Evolutionary conservation across 83 land plant genomes (phyloP).

Genomic region (Thuja plicata): DNA sequence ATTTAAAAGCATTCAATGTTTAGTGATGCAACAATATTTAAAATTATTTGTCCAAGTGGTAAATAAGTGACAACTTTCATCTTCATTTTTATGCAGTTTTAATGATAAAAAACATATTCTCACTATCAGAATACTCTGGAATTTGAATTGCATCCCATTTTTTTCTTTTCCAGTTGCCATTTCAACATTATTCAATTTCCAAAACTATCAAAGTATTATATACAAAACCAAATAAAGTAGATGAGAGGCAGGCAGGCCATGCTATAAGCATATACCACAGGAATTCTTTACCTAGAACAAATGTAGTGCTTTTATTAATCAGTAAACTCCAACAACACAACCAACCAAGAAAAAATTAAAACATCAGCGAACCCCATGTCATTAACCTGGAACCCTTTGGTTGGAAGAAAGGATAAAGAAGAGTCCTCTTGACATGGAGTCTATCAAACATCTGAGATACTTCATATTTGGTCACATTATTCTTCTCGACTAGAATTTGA

Average conservation of each 20-base stretch:
- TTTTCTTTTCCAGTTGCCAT: neutral
- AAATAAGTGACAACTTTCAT: no score
- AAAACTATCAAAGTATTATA: neutral
- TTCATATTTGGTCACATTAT: neutral
- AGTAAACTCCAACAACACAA: neutral
- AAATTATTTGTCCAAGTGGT: no score
- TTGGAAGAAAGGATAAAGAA: neutral
- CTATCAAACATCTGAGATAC: neutral
- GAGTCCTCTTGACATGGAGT: neutral
- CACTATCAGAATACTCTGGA: neutral
- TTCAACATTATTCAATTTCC: neutral
- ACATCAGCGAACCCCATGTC: neutral
- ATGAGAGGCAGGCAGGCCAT: neutral
- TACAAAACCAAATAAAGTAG: neutral
- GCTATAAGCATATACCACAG: neutral
- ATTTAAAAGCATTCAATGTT: neutral
- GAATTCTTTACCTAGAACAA: neutral
- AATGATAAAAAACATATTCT: neutral
- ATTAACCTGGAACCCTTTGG: neutral
- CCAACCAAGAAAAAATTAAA: neutral
- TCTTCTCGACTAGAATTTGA: neutral
- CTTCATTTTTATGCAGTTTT: no score
- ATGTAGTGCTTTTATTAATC: no score
- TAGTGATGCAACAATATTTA: no score
- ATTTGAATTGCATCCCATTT: neutral